These are phyloP conservation scores for Basipetospora chlamydospora DNA, from an alignment of 2,329 filamentous ascomycete species.

Conservation along the genomic window DNA sequence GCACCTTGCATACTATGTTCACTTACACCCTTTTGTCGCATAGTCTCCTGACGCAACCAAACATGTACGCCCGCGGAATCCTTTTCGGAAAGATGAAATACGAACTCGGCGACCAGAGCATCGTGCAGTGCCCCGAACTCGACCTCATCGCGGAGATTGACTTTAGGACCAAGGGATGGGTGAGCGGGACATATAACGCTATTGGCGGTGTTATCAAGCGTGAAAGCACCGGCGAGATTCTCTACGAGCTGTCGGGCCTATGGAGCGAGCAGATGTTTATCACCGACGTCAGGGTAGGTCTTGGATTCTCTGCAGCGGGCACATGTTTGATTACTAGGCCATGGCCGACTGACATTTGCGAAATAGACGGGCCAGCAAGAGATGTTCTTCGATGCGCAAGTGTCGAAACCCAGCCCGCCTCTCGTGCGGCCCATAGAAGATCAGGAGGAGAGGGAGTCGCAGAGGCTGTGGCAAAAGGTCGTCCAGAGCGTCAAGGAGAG, in stretches of 20 bases:
- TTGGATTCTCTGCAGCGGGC: no score
- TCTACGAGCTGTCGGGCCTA: conserved; percentile 84
- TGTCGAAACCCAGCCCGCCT: conserved; percentile 62
- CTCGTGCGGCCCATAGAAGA: conserved; percentile 64
- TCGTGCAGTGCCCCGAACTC: conserved; percentile 78
- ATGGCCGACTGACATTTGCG: background rate
- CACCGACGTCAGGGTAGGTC: conserved; percentile 59
- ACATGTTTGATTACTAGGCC: background rate
- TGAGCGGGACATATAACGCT: conserved; percentile 89
- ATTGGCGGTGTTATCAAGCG: conserved; percentile 87
- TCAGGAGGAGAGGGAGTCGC: conserved; percentile 81
- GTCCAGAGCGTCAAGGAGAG: conserved; percentile 67
- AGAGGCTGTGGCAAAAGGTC: conserved; percentile 72
- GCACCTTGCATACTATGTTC: background rate
- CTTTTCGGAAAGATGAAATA: conserved; percentile 99
- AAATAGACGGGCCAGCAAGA: conserved; percentile 84
- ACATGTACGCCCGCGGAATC: conserved; percentile 97
- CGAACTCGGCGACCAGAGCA: conserved; percentile 90
- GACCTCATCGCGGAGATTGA: conserved; percentile 82
- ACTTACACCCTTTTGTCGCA: background rate
- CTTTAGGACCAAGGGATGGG: conserved; percentile 98
- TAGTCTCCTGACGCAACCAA: conserved; percentile 90
- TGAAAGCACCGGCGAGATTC: conserved; percentile 66
- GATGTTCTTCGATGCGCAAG: conserved; percentile 74
- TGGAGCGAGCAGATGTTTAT: conserved; percentile 96